Percentiles rank a stretch among this genome's conserved stretches.
Evolutionary conservation across 192 early-diverging fungal species (phyloP).

Genomic region (Haplosporangium gracile): DNA sequence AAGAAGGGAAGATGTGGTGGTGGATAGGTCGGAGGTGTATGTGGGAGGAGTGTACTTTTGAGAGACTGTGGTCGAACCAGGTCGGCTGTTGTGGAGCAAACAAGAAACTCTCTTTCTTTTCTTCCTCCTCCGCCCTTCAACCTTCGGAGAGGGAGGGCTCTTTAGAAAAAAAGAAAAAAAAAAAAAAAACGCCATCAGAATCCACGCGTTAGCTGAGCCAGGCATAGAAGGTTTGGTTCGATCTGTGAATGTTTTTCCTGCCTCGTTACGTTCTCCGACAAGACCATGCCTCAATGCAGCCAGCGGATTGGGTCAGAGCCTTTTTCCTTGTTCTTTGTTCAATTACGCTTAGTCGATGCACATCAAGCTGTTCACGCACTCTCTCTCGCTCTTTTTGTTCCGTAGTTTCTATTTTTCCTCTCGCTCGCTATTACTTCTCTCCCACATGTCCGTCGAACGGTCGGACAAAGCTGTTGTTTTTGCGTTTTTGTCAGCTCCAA

Average conservation of each 20-base stretch:
- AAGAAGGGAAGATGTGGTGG: neutral
- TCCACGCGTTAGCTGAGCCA: neutral
- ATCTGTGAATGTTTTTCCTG: neutral
- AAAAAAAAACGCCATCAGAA: neutral
- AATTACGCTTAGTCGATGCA: neutral
- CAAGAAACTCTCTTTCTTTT: neutral
- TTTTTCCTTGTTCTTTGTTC: neutral
- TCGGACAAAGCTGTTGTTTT: neutral
- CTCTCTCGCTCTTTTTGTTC: neutral
- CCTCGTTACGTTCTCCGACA: neutral
- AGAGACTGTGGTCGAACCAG: neutral
- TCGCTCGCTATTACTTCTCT: neutral
- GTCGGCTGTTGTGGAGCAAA: neutral
- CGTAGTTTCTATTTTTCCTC: neutral
- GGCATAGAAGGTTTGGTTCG: neutral
- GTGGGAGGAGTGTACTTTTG: neutral
- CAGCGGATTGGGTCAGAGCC: constrained; percentile 4
- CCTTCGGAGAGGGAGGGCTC: neutral
- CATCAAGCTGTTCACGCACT: neutral
- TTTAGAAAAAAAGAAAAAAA: neutral
- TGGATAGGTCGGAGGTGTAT: neutral
- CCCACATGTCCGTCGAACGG: neutral
- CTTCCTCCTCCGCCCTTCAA: neutral
- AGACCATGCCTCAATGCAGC: neutral
- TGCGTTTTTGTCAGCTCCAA: neutral